Conservation (phyloP, 1,284 basidiomycete species). For the Ganoderma lucidum region DNA sequence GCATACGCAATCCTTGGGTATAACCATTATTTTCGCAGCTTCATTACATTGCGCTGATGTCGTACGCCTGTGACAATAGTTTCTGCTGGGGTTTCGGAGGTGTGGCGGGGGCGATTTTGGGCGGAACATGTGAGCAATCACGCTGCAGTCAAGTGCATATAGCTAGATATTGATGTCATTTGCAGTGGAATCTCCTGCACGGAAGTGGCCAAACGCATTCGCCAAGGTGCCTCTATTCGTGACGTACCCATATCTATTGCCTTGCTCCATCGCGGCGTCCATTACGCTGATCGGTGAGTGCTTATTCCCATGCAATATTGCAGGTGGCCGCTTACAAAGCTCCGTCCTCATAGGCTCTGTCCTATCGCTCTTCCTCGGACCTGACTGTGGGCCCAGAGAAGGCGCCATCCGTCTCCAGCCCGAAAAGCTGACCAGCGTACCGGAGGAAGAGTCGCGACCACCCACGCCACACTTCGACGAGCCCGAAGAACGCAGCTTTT, state of each 20-base stretch:
- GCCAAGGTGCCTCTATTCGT: slow-evolving; percentile 73
- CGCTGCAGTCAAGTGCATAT: slow-evolving; percentile 16
- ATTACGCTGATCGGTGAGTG: slow-evolving; percentile 75
- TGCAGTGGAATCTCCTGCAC: slow-evolving; percentile 83
- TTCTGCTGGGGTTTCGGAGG: slow-evolving; percentile 98
- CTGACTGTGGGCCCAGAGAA: slow-evolving; percentile 88
- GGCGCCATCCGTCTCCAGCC: slow-evolving; percentile 83
- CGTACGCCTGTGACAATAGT: slow-evolving; percentile 24
- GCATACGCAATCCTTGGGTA: slow-evolving; percentile 94
- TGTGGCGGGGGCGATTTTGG: slow-evolving; percentile 88
- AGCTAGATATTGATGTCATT: background rate
- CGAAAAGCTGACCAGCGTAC: slow-evolving; percentile 74
- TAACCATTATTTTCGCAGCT: slow-evolving; percentile 23
- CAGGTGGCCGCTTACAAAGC: slow-evolving; percentile 12
- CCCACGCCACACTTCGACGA: slow-evolving; percentile 58
- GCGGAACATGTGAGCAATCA: slow-evolving; percentile 75
- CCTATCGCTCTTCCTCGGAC: slow-evolving; percentile 88
- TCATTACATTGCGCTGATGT: background rate
- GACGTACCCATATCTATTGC: slow-evolving; percentile 91
- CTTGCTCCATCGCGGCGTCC: slow-evolving; percentile 81
- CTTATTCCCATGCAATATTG: slow-evolving; percentile 5
- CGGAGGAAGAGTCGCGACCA: slow-evolving; percentile 57
- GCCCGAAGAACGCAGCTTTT: slow-evolving; percentile 38
- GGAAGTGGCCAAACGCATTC: slow-evolving; percentile 86
- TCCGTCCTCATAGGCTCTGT: slow-evolving; percentile 67